These are phyloP conservation scores for Trichaptum fuscoviolaceum DNA, from an alignment of 768 basidiomycete genomes.

Conservation along the genomic window DNA sequence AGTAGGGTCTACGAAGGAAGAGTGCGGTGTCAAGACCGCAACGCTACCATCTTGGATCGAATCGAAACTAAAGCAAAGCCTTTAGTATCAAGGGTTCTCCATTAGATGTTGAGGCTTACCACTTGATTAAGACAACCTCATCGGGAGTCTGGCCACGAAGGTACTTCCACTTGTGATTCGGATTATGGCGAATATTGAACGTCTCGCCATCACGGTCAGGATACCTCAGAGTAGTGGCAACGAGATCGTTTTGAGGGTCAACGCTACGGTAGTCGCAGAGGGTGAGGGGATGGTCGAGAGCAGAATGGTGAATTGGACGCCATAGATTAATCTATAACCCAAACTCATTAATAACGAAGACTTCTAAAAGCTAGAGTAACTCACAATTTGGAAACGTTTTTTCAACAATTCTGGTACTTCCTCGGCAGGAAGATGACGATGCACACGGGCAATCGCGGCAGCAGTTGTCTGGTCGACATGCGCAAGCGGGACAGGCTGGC, in stretches of 20 bases:
- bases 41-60: conserved; percentile 30
- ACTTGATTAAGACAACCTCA: conserved; percentile 44
- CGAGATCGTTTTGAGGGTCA: conserved; percentile 31
- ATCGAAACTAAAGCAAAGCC: conserved; percentile 22
- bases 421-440: conserved; percentile 41
- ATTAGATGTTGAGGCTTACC: conserved; percentile 23
- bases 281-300: conserved; percentile 43
- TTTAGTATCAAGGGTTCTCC: neutral
- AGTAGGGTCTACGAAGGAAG: conserved; percentile 29
- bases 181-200: conserved; percentile 32
- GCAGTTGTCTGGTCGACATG: conserved; percentile 51
- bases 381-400: conserved; percentile 44
- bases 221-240: conserved; percentile 33
- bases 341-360: neutral
- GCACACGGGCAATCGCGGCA: conserved; percentile 41
- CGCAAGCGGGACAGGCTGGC: conserved; percentile 36
- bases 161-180: conserved; percentile 41
- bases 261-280: conserved; percentile 43
- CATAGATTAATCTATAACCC: conserved; percentile 38
- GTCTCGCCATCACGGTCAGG: conserved; percentile 42
- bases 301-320: conserved; percentile 43
- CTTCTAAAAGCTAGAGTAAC: neutral
- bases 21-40: conserved; percentile 28
- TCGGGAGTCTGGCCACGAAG: conserved; percentile 37
- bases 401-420: conserved; percentile 41